These are phyloP conservation scores for Rauvolfia tetraphylla DNA, from an alignment of 257 asterid genomes.

Conservation along the genomic window DNA sequence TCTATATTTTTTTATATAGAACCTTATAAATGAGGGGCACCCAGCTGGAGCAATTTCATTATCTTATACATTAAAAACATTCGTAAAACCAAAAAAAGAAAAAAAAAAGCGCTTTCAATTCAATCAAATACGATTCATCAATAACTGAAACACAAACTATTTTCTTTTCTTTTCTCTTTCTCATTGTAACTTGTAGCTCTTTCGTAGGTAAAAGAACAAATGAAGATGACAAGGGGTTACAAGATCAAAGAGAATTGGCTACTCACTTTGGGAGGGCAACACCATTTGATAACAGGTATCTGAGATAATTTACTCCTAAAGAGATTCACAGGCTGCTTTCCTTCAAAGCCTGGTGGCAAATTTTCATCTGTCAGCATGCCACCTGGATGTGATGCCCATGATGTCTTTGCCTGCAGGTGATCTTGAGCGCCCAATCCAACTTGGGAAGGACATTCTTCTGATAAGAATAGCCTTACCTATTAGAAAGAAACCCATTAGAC, in stretches of 20 bases:
- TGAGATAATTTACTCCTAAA: slow-evolving; percentile 54
- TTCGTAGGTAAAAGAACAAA: neutral
- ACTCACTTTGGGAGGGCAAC: slow-evolving; percentile 70
- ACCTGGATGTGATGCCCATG: slow-evolving; percentile 43
- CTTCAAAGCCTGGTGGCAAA: slow-evolving; percentile 93
- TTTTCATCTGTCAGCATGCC: slow-evolving; percentile 54
- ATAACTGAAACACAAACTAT: neutral
- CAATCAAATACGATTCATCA: neutral
- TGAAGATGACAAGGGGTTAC: neutral
- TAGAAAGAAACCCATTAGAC: slow-evolving; percentile 14
- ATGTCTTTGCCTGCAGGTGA: slow-evolving; percentile 75
- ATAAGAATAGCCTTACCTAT: slow-evolving; percentile 76
- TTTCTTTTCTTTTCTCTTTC: neutral
- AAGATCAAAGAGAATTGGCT: neutral
- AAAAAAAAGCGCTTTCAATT: neutral
- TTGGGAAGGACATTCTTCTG: slow-evolving; percentile 82
- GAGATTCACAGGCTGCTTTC: slow-evolving; percentile 47
- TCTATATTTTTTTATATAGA: neutral
- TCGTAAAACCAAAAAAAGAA: neutral
- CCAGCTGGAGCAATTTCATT: neutral
- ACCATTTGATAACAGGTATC: slow-evolving; percentile 70
- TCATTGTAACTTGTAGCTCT: neutral
- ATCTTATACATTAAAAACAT: neutral
- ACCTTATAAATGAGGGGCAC: neutral
- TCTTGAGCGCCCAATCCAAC: slow-evolving; percentile 70